These are phyloP conservation scores for Emergomyces pasteurianus DNA, from an alignment of 2,329 filamentous ascomycete genomes.

Conservation along the genomic window DNA sequence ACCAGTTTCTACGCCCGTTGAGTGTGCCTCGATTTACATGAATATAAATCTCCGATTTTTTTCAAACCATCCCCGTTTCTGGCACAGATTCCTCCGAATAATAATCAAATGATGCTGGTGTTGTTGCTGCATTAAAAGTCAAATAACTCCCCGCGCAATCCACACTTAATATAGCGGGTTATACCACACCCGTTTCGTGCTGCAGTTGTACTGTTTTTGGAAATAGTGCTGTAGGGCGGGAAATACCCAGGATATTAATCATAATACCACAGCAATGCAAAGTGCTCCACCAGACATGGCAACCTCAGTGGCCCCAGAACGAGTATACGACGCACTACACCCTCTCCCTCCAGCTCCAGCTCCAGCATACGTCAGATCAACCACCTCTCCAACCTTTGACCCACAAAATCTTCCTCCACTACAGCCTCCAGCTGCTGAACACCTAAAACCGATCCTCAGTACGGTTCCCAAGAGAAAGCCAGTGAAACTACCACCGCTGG, in stretches of 20 bases:
- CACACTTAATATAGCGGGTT: background rate
- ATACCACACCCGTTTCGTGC: too few relatives aligned
- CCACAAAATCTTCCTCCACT: slow-evolving; percentile 10
- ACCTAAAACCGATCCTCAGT: slow-evolving; percentile 11
- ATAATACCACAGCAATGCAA: background rate
- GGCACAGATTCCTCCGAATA: background rate
- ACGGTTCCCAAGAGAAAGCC: slow-evolving; percentile 17
- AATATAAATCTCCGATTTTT: background rate
- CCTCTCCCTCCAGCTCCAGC: slow-evolving; percentile 30
- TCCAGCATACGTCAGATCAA: slow-evolving; percentile 32
- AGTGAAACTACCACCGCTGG: slow-evolving; percentile 10
- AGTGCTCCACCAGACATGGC: background rate
- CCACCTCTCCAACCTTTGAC: slow-evolving; percentile 18
- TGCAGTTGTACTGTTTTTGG: background rate
- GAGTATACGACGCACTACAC: slow-evolving; percentile 11
- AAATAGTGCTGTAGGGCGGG: too few relatives aligned
- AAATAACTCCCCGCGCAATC: too few relatives aligned
- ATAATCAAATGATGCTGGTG: too few relatives aligned
- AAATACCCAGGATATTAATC: background rate
- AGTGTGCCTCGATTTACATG: background rate
- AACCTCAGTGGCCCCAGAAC: background rate
- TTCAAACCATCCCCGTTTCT: background rate
- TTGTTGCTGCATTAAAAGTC: background rate
- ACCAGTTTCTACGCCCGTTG: background rate
- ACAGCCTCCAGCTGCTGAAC: slow-evolving; percentile 15